Evolutionary conservation across 495 filamentous ascomycete species (phyloP), one percentile per base, ranked within the genome.

Genomic region (Stereocaulon alpinum): DNA sequence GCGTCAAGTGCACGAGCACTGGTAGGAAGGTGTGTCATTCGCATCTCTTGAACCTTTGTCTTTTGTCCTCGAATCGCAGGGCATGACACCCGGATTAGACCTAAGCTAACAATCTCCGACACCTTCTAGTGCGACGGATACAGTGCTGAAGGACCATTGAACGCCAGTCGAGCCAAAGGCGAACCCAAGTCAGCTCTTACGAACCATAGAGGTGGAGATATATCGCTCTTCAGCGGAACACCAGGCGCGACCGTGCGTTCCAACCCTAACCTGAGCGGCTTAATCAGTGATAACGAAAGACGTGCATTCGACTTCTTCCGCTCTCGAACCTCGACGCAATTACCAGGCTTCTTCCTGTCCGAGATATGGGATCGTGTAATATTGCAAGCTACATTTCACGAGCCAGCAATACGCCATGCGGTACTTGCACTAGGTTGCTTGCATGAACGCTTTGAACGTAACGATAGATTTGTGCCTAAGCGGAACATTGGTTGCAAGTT

Each of bases 341-440:
- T 87, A 34, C 78, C 82, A 1, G 83, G 83, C 3, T 81, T 82
- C 64, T 86, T 84, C 54, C 72, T 76, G 54, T 83, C 81, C 4
- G 78, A 77, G 7, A 83, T 86, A 60, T 87, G 83, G 84, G 77
- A 72, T 14, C 72, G 49, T 32, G 18, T 20, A 11, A 29, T 60
- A 37, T 41, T 60, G 27, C 80, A 83, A 65, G 81, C 81, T 61
- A 82, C 80, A 43, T 76, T 81, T 50, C 76, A 76, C 17, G 81
- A 86, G 65, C 73, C 84, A 4, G 74, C 80, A 5, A 81, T 88
- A 45, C 76, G 80, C 24, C 83, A 88, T 67, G 82, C 85, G 9
- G 76, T 86, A 1, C 74, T 86, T 15, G 84, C 83, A 42, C 70
- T 88, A 29, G 80, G 81, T 50, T 80, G 82, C 2, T 70, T 85